Evolutionary conservation across 73 alveolate species (phyloP).

Genomic region (Breviolum minutum): DNA sequence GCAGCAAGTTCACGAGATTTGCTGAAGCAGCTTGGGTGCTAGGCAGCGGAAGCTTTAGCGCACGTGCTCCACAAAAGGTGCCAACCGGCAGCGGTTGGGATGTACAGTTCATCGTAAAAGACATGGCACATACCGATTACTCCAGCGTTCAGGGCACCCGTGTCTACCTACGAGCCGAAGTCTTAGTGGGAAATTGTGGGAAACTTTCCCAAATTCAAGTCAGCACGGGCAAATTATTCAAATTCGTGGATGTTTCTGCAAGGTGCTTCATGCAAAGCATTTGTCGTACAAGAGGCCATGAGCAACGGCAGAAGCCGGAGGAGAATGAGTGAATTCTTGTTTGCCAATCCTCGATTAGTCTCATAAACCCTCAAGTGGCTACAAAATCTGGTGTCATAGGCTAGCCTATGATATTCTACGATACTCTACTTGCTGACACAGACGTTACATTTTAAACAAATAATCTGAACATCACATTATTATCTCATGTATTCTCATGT

Average conservation of each 20-base stretch:
- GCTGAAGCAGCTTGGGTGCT: not conserved
- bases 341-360: too few species aligned
- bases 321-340: not conserved
- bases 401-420: too few species aligned
- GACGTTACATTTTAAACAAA: not conserved
- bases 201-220: not conserved
- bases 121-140: too few species aligned
- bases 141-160: not conserved
- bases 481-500: too few species aligned
- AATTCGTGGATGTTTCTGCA: not conserved
- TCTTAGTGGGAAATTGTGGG: not conserved
- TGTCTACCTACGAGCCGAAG: conserved; percentile 9
- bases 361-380: too few species aligned
- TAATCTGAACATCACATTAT: not conserved
- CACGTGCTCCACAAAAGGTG: conserved; percentile 41
- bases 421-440: too few species aligned
- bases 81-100: not conserved
- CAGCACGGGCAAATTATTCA: not conserved
- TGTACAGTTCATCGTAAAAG: too few species aligned
- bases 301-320: not conserved
- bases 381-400: too few species aligned
- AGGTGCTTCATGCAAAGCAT: conserved; percentile 48
- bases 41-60: conserved; percentile 46
- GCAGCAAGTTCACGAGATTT: not conserved
- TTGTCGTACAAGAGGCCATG: conserved; percentile 11